Percentiles rank a stretch among this genome's conserved stretches.
Evolutionary conservation across 495 filamentous ascomycete genomes (phyloP).

Genomic region (Podospora pseudocomata): DNA sequence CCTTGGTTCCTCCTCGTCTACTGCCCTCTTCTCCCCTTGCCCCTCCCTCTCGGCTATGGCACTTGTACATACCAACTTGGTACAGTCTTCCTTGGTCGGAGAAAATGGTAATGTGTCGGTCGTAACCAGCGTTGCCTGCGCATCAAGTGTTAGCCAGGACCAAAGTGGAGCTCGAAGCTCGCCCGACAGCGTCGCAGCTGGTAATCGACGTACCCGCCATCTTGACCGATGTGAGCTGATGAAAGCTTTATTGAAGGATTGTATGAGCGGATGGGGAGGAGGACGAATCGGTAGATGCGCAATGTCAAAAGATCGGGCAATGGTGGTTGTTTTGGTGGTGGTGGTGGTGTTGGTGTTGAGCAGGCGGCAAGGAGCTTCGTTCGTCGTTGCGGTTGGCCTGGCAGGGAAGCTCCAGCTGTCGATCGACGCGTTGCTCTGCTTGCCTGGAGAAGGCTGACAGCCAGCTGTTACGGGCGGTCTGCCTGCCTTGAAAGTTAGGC

Average conservation of each 20-base stretch:
- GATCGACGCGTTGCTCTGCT: constrained; percentile 40
- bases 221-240: constrained; percentile 27
- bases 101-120: constrained; percentile 99
- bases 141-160: constrained; percentile 23
- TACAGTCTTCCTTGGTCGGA: constrained; percentile 97
- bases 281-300: background rate
- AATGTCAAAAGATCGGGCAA: background rate
- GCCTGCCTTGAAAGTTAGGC: constrained; percentile 22
- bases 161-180: constrained; percentile 28
- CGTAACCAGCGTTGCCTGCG: constrained; percentile 90
- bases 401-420: constrained; percentile 23
- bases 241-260: constrained; percentile 12
- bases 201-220: constrained; percentile 43
- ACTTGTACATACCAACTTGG: constrained; percentile 84
- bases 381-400: constrained; percentile 21
- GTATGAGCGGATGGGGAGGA: background rate
- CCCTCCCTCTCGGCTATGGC: background rate
- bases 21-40: background rate
- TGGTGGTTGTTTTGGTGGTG: constrained; percentile 8
- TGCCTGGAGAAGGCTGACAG: constrained; percentile 38
- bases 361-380: constrained; percentile 33
- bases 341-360: constrained; percentile 14
- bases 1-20: background rate
- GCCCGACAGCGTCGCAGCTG: constrained; percentile 15
- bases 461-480: constrained; percentile 5